Evolutionary conservation across 371 early-diverging fungal species (phyloP), one percentile per base, ranked within the genome.

Genomic region (Haplosporangium sp.): DNA sequence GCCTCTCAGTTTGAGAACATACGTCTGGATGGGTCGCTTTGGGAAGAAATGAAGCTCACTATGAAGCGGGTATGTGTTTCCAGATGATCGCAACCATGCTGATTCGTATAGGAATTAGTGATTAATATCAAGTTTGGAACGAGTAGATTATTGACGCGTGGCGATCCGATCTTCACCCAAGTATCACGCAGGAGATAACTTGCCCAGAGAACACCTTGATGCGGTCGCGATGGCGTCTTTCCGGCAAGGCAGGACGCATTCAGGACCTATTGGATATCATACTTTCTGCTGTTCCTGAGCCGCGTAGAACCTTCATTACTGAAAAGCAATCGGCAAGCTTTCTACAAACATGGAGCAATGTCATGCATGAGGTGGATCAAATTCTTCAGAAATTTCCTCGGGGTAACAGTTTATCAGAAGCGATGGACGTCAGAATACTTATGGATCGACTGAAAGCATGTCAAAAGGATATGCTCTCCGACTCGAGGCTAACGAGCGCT

Each of bases 221-320:
- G 76, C 70, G 45, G 1, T 50, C 54, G 8, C 70, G 76, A 12
- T 67, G 77, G 77, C 46, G 53, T 21, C 10, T 71, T 14, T 51
- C 63, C 4, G 21, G 46, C 20, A 36, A 53, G 5, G 62, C 71
- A 1, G 55, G 18, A 12, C 67, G 59, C 9, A 41, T 29, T 21
- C 71, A 76, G 57, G 71, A 76, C 21, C 43, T 67, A 7, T 59
- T 71, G n/a, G 77, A 76, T 18, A 46, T 64, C 20, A 66, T 76
- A 16, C 52, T 76, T 16, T 37, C 53, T 14, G 52, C 53, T 9
- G 1, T 76, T 8, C 67, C 77, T 16, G 53, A 59, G 7, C 21
- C 47, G 9, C 16, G 45, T n/a, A n/a, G 13, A 10, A 3, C 37
- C 7, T 12, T 18, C 8, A 2, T 18, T 16, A 11, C 46, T 9